A percentile compares a stretch with the other conserved stretches of the same genome.
Evolutionary conservation across 352 stramenopile species (phyloP).

Genomic region (Phytophthora gonapodyides): DNA sequence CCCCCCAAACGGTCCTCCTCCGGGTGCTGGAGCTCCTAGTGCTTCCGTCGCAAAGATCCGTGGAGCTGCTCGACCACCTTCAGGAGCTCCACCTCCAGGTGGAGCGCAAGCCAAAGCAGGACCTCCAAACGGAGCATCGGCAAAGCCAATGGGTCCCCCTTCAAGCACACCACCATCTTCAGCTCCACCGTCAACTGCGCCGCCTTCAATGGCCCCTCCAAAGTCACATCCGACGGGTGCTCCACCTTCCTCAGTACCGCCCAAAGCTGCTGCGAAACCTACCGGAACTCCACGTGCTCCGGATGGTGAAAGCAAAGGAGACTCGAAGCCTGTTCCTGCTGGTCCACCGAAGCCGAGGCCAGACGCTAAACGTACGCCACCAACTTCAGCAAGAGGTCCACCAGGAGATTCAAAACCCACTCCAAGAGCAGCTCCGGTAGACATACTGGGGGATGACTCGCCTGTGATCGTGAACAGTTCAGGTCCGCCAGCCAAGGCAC

Average conservation of each 20-base stretch:
- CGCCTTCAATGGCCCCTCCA: constrained; percentile 20
- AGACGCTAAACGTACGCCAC: constrained; percentile 37
- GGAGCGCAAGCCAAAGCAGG: constrained; percentile 38
- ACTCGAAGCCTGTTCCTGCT: constrained; percentile 11
- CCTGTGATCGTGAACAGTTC: constrained; percentile 13
- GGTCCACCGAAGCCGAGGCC: constrained; percentile 25
- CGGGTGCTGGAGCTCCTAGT: constrained; percentile 51
- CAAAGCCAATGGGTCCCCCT: constrained; percentile 25
- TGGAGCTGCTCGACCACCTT: constrained; percentile 51
- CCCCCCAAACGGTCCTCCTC: constrained; percentile 65
- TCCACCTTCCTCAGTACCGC: constrained; percentile 14
- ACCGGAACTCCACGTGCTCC: constrained; percentile 11
- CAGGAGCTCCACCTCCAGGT: constrained; percentile 40
- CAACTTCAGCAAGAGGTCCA: constrained; percentile 18
- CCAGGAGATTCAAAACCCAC: constrained; percentile 35
- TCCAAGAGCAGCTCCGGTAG: constrained; percentile 40
- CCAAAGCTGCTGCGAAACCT: constrained; percentile 31
- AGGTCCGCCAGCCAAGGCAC: constrained; percentile 7
- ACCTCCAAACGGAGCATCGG: constrained; percentile 35
- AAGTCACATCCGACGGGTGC: constrained; percentile 2
- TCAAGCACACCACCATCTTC: constrained; percentile 8
- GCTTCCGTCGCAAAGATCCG: constrained; percentile 79
- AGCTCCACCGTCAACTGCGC: constrained; percentile 12
- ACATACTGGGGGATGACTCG: constrained; percentile 47
- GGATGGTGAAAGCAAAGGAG: constrained; percentile 27